Evolutionary conservation across 176 grass and related monocot genomes (phyloP), one percentile per base, ranked within the genome.

Genomic region (Pontederia paniculata): DNA sequence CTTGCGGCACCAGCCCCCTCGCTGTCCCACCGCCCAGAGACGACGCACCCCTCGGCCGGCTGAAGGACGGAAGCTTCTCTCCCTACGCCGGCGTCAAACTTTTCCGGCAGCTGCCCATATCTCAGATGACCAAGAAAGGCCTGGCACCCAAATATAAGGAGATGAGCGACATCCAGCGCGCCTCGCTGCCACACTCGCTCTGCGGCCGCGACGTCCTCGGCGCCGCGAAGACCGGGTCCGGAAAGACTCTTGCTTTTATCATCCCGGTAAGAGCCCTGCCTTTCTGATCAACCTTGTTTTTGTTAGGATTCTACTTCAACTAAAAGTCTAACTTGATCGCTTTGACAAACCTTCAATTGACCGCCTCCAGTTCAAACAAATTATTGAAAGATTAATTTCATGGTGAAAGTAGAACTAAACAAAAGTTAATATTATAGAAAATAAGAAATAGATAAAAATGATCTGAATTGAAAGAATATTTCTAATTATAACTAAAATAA

Each of bases 91-190:
- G 77, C 28, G 83, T 80, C 78, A 83, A 74, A 48, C 60, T 66
- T 57, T 97, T 90, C 57, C 60, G 74, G 23, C 82, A 97, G 63
- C 54, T 97, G 8, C 86, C 91, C 12, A 69, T 97, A 42, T 90
- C 91, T 20, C 65, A 69, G 56, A 87, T 77, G 57, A 87, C 80
- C 42, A 86, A 87, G 77, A 74, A 81, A 58, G 83, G 60, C 46
- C 65, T 90, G 50, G 57, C 77, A 42, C 74, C 37, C 2, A 52
- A 55, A 62, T 97, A 74, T 68, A 73, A 44, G 45, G 80, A 87
- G 77, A 90, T 97, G 91, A 97, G 86, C 57, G 80, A 97, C 46
- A 87, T 97, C 59, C 91, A 90, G 80, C 74, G 86, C 54, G 80
- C 91, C 19, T 84, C 91, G 2, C 51, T 97, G 60, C 91, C 91